Percentiles rank a stretch among this genome's conserved stretches.
These are phyloP conservation scores for Solanum piurae DNA, from an alignment of 257 asterid species.

Conservation along the genomic window DNA sequence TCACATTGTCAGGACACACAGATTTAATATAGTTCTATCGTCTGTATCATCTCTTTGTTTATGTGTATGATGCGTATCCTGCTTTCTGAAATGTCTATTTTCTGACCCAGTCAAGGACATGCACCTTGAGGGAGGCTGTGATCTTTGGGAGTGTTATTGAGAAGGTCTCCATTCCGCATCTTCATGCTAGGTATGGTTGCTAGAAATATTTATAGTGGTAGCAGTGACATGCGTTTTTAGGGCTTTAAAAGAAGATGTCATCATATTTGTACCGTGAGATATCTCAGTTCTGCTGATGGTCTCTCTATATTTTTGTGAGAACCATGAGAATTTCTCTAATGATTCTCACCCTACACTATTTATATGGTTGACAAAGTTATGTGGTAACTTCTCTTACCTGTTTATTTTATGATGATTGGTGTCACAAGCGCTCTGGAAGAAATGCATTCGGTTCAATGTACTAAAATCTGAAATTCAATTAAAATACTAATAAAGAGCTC, in stretches of 20 bases:
- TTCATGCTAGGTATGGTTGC: conserved; percentile 69
- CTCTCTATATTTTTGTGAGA: background rate
- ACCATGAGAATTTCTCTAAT: background rate
- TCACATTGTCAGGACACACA: background rate
- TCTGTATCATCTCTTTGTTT: background rate
- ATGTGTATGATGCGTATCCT: background rate
- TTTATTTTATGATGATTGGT: background rate
- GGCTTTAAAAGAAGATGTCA: background rate
- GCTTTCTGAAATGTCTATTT: background rate
- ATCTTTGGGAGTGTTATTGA: conserved; percentile 77
- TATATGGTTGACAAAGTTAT: background rate
- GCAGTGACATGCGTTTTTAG: background rate
- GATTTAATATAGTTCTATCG: background rate
- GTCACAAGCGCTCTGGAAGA: background rate
- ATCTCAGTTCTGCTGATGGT: background rate
- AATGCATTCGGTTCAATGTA: background rate
- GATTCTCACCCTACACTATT: background rate
- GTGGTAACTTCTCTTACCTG: background rate
- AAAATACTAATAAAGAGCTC: background rate
- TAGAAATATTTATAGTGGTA: background rate
- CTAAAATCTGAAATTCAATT: background rate
- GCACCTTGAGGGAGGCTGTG: conserved; percentile 81
- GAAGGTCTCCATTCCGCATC: conserved; percentile 84
- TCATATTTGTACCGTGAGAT: background rate
- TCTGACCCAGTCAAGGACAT: conserved; percentile 59